Evolutionary conservation across 345 rosid genomes (phyloP), one percentile per base, ranked within the genome.

Genomic region (Gossypium anomalum): DNA sequence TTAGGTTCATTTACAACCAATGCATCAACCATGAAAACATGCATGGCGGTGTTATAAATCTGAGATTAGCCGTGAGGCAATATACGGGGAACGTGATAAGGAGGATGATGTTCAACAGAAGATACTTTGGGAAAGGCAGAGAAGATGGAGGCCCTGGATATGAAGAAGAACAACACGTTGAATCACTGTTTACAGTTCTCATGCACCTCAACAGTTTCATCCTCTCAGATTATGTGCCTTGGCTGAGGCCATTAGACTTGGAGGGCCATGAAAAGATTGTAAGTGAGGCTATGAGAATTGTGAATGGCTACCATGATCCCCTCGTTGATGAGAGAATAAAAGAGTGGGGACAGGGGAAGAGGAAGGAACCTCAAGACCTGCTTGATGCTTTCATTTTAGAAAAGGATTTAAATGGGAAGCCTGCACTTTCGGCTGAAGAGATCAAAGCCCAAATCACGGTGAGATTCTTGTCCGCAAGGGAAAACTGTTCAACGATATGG

Each of bases 1-100:
- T 82, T 9, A 77, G 68, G 59, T 80, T 82, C 58, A 72, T 86
- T 3, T 69, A 75, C 72, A 84, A 85, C 23, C 78, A 81, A 67
- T 81, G 79, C 77, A 67, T 9, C 11, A 52, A 9, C 47, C 3
- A 2, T 16, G 22, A 16, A 9, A 16, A 9, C 45, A 4, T 34
- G 38, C 55, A 7, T 27, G 43, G 65, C 34, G 34, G 34, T n/a
- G 47, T 63, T 60, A 59, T 67, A 20, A 67, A 67, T 2, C 34
- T 45, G 2, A 67, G 55, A 45, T 0, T 14, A 5, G 34, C 38
- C 13, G 2, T 3, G 5, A 67, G 71, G 20, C 71, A 67, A 22
- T 67, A 67, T 17, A 48, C 41, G 2, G 71, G 57, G 8, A 67
- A 67, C 9, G 57, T 84, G 12, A 62, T 61, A 0, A 81, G 81